Conservation (phyloP, 495 filamentous ascomycete genomes). For the Friedmanniomyces endolithicus region DNA sequence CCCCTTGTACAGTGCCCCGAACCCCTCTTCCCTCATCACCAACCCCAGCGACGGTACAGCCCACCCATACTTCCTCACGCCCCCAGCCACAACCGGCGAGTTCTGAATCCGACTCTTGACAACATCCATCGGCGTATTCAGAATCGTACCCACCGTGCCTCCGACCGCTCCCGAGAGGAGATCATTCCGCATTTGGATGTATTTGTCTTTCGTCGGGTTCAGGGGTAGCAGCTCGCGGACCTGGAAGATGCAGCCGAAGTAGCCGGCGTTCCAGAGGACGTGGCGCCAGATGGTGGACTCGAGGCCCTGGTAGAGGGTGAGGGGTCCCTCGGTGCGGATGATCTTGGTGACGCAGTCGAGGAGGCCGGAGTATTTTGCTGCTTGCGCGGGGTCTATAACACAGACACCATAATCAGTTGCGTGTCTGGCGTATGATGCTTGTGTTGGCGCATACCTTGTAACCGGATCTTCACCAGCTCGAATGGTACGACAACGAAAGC, state of each 20-base stretch:
- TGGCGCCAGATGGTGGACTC: conserved; percentile 96
- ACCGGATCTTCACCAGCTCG: conserved; percentile 89
- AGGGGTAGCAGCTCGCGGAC: conserved; percentile 70
- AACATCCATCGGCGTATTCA: conserved; percentile 96
- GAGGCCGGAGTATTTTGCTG: conserved; percentile 85
- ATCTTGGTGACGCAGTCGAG: conserved; percentile 84
- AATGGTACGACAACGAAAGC: conserved; percentile 91
- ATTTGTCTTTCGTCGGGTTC: conserved; percentile 59
- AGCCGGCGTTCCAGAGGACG: conserved; percentile 92
- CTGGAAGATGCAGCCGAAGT: conserved; percentile 98
- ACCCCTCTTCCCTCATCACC: conserved; percentile 88
- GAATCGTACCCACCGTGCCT: conserved; percentile 80
- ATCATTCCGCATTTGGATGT: conserved; percentile 69
- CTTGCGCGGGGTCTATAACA: conserved; percentile 72
- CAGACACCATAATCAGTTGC: no score
- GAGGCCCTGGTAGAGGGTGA: conserved; percentile 91
- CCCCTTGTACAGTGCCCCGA: conserved; percentile 87
- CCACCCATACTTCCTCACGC: conserved; percentile 92
- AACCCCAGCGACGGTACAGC: conserved; percentile 74
- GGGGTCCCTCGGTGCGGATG: conserved; percentile 64
- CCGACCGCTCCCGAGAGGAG: conserved; percentile 75
- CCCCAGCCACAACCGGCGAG: conserved; percentile 63
- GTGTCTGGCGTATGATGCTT: not conserved
- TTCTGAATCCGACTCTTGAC: conserved; percentile 98
- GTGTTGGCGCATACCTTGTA: conserved; percentile 41